phyloP scores from a whole-genome alignment of 345 rosid genomes.

The Melaleuca alternifolia region DNA sequence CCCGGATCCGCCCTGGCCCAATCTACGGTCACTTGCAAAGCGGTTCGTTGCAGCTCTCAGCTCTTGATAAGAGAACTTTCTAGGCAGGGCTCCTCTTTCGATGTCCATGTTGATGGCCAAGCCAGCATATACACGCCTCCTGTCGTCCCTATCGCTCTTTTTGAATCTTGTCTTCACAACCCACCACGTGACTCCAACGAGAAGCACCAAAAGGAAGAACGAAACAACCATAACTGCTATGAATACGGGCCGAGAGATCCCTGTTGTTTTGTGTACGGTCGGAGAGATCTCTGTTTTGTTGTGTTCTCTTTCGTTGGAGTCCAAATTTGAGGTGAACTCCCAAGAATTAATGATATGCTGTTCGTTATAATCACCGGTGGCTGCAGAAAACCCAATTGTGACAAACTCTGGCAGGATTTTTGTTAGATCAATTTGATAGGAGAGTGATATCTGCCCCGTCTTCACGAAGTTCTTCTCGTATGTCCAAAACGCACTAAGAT shows the following conservation, averaged over 20 bases:
- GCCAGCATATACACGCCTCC: not conserved
- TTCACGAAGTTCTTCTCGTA: not conserved
- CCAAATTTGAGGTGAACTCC: slow-evolving; percentile 5
- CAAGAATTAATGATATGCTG: slow-evolving; percentile 2
- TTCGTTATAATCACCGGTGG: not conserved
- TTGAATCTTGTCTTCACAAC: not conserved
- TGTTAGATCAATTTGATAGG: not conserved
- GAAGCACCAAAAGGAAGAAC: not conserved
- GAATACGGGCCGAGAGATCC: too few relatives aligned
- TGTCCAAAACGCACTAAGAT: not conserved
- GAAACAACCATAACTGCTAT: not conserved
- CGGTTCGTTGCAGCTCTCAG: not conserved
- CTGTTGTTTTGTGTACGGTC: too few relatives aligned
- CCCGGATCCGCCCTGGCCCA: slow-evolving; percentile 9
- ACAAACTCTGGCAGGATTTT: slow-evolving; percentile 3
- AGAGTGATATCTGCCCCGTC: not conserved
- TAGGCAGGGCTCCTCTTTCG: slow-evolving; percentile 2
- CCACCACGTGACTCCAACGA: not conserved
- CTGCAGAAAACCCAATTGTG: slow-evolving; percentile 10
- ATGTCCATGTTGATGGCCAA: not conserved
- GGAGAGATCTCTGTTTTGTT: too few relatives aligned
- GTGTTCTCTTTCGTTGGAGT: not conserved
- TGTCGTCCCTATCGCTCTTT: not conserved
- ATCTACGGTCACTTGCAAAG: not conserved
- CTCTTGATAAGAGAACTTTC: slow-evolving; percentile 2